phyloP scores from a whole-genome alignment of 1,139 yeast species.

The Suhomyces yuchorum region DNA sequence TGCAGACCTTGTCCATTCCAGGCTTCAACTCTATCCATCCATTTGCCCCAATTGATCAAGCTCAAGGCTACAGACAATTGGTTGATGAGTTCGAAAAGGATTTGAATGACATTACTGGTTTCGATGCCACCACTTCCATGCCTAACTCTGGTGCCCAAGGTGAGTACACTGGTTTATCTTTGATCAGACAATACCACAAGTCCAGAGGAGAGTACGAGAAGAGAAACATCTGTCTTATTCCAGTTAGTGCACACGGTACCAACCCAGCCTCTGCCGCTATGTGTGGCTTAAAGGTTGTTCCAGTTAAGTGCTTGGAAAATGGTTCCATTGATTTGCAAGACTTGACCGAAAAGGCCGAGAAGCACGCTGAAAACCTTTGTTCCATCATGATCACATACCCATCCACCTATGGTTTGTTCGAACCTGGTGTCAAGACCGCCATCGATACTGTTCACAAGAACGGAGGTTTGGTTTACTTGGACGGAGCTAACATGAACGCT shows the following conservation, averaged over 20 bases:
- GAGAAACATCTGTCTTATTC: constrained; percentile 88
- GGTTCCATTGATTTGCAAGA: constrained; percentile 88
- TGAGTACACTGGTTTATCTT: constrained; percentile 91
- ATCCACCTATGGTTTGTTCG: constrained; percentile 94
- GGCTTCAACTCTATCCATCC: constrained; percentile 90
- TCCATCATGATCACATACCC: constrained; percentile 97
- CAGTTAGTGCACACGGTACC: constrained; percentile 97
- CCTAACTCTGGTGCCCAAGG: constrained; percentile 99
- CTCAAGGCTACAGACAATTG: constrained; percentile 77
- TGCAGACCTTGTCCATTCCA: constrained; percentile 94
- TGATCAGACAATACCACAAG: constrained; percentile 76
- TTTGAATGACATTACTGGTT: constrained; percentile 92
- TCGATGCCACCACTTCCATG: constrained; percentile 86
- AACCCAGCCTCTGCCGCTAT: constrained; percentile 98
- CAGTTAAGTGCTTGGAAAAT: constrained; percentile 80
- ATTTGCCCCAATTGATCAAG: constrained; percentile 86
- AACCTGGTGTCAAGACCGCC: constrained; percentile 85
- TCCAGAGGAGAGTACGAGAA: constrained; percentile 65
- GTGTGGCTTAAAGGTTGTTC: constrained; percentile 92
- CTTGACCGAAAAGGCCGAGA: constrained; percentile 69
- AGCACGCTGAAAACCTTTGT: constrained; percentile 71
- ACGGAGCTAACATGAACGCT: constrained; percentile 99
- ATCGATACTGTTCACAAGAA: constrained; percentile 77
- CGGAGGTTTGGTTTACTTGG: constrained; percentile 96
- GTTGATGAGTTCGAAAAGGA: constrained; percentile 79